Conservation (phyloP, 176 grass and related monocot genomes). For the Echinochloa phyllopogon region DNA sequence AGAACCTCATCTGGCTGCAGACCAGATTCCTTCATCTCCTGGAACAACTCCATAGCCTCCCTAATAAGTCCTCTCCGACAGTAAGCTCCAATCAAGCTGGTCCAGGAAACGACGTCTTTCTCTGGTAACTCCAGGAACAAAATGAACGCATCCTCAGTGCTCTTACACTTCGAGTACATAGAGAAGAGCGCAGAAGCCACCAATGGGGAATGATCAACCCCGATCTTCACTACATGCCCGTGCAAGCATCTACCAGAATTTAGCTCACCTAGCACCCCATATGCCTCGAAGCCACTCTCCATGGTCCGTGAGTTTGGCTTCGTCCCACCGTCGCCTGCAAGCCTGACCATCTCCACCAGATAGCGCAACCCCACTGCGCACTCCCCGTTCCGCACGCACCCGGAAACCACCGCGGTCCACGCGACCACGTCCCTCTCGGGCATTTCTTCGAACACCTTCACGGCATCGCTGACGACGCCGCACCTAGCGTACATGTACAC, state of each 20-base stretch:
- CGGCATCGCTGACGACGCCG: slow-evolving; percentile 38
- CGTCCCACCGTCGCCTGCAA: neutral
- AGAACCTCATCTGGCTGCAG: slow-evolving; percentile 70
- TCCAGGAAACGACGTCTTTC: slow-evolving; percentile 83
- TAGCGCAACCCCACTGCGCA: slow-evolving; percentile 30
- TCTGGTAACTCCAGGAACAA: slow-evolving; percentile 60
- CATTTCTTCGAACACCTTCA: slow-evolving; percentile 77
- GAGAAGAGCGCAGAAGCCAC: slow-evolving; percentile 64
- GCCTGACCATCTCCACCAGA: slow-evolving; percentile 56
- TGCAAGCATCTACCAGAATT: slow-evolving; percentile 61
- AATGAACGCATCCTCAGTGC: slow-evolving; percentile 46
- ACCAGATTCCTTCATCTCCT: slow-evolving; percentile 49
- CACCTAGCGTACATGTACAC: slow-evolving; percentile 72
- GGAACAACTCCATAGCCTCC: slow-evolving; percentile 49
- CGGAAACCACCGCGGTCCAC: slow-evolving; percentile 71
- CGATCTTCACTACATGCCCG: slow-evolving; percentile 50
- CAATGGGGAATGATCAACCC: slow-evolving; percentile 27
- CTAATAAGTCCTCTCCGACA: slow-evolving; percentile 49
- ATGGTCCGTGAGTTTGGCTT: slow-evolving; percentile 67
- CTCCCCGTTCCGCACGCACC: slow-evolving; percentile 65
- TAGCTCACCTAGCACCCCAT: slow-evolving; percentile 50
- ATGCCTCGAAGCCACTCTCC: slow-evolving; percentile 65
- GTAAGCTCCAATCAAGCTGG: slow-evolving; percentile 62
- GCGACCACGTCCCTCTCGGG: slow-evolving; percentile 62
- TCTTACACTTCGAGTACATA: slow-evolving; percentile 73